A percentile compares a stretch with the other conserved stretches of the same genome.
phyloP scores from a whole-genome alignment of 2,329 filamentous ascomycete species.

The Cordyceps fumosorosea region DNA sequence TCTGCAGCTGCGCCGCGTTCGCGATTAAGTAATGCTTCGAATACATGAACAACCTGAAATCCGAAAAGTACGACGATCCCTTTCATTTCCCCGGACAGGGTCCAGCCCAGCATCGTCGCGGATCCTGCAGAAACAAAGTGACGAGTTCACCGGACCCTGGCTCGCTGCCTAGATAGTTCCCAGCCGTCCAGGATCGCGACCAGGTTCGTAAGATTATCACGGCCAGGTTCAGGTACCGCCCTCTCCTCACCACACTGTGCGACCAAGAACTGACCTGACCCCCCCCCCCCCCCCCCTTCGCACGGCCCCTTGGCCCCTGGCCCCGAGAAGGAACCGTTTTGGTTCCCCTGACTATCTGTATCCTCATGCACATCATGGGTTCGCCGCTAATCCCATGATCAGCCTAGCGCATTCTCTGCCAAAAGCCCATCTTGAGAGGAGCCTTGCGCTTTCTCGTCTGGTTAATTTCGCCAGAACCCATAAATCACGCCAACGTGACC shows the following conservation, averaged over 20 bases:
- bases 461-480: background rate
- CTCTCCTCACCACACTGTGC: background rate
- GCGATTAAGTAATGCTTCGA: too few species aligned
- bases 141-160: background rate
- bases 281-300: background rate
- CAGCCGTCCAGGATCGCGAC: too few species aligned
- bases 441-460: background rate
- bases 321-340: background rate
- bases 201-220: too few species aligned
- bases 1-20: too few species aligned
- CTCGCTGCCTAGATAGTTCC: too few species aligned
- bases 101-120: background rate
- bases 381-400: background rate
- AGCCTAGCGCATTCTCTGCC: background rate
- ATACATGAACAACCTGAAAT: too few species aligned
- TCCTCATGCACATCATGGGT: conserved; percentile 2
- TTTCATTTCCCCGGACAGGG: background rate
- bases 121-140: background rate
- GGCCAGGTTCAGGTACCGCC: background rate
- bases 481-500: background rate
- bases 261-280: background rate
- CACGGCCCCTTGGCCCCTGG: background rate
- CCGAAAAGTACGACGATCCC: background rate
- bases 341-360: conserved; percentile 3
- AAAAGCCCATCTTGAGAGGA: background rate